Evolutionary conservation across 306 rosid species (phyloP).

Genomic region (Cicer chorassanicum): DNA sequence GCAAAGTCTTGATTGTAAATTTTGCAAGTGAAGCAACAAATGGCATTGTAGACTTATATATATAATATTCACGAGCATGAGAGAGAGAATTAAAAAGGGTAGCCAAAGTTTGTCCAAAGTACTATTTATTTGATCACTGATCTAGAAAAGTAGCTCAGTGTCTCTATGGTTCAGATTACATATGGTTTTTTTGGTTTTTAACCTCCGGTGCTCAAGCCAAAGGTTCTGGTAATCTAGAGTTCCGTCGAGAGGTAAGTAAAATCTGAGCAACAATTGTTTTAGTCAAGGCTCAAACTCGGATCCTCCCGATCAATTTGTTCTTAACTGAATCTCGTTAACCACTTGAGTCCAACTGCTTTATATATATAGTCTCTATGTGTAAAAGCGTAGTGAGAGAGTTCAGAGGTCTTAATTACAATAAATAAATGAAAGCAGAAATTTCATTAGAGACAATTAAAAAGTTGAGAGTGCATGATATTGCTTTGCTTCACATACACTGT

Average conservation of each 20-base stretch:
- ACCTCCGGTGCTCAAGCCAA: too few relatives aligned
- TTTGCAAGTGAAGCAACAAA: slow-evolving; percentile 64
- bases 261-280: too few relatives aligned
- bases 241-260: too few relatives aligned
- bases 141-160: slow-evolving; percentile 13
- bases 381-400: slow-evolving; percentile 6
- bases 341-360: too few relatives aligned
- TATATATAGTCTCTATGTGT: background rate
- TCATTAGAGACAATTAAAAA: slow-evolving; percentile 37
- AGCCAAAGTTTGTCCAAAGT: background rate
- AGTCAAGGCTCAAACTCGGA: too few relatives aligned
- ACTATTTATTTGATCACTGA: slow-evolving; percentile 36
- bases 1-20: slow-evolving; percentile 45
- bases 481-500: slow-evolving; percentile 60
- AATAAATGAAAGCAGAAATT: slow-evolving; percentile 30
- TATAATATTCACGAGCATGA: slow-evolving; percentile 15
- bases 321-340: too few relatives aligned
- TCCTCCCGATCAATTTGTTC: too few relatives aligned
- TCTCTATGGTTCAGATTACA: slow-evolving; percentile 7
- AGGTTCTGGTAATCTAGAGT: too few relatives aligned
- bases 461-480: slow-evolving; percentile 44
- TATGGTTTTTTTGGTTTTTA: background rate
- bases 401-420: slow-evolving; percentile 14
- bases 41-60: slow-evolving; percentile 3
- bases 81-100: slow-evolving; percentile 3